These are phyloP conservation scores for Desmodesmus armatus DNA, from an alignment of 139 green algal genomes.

Conservation along the genomic window DNA sequence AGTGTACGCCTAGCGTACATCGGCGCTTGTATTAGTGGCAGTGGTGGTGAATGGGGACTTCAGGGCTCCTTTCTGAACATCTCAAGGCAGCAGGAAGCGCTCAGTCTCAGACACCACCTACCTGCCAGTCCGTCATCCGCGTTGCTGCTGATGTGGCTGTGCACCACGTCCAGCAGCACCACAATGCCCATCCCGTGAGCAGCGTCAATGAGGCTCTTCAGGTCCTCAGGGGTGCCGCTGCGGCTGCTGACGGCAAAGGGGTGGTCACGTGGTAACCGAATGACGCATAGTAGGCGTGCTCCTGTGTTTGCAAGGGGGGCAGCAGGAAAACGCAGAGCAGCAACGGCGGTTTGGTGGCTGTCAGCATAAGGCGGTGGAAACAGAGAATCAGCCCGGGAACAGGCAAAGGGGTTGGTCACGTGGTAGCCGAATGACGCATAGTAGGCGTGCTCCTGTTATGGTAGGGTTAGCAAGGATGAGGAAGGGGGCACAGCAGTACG, in stretches of 20 bases:
- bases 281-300: slow-evolving; percentile 95
- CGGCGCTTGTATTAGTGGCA: too few relatives aligned
- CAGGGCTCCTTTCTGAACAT: too few relatives aligned
- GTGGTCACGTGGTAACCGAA: slow-evolving; percentile 98
- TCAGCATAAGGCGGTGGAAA: too few relatives aligned
- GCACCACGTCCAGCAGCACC: slow-evolving; percentile 95
- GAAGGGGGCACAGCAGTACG: neutral
- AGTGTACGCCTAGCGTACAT: too few relatives aligned
- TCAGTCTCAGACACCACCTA: neutral
- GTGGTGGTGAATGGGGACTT: too few relatives aligned
- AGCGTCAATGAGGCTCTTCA: slow-evolving; percentile 85
- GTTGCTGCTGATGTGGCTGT: slow-evolving; percentile 93
- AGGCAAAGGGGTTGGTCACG: slow-evolving; percentile 93
- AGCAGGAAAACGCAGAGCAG: too few relatives aligned
- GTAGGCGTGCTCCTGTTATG: slow-evolving; percentile 90
- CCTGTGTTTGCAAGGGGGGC: slow-evolving; percentile 64
- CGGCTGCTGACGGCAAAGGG: slow-evolving; percentile 52
- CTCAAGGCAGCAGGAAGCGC: too few relatives aligned
- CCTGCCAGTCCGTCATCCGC: slow-evolving; percentile 89
- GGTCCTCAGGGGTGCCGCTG: slow-evolving; percentile 28
- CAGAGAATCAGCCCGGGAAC: too few relatives aligned
- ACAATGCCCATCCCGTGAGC: slow-evolving; percentile 90
- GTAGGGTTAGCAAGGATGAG: neutral
- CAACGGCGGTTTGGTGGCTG: too few relatives aligned
- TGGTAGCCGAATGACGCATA: slow-evolving; percentile 96